Conservation (phyloP, 2,329 filamentous ascomycete species). For the Colletotrichum destructivum region DNA sequence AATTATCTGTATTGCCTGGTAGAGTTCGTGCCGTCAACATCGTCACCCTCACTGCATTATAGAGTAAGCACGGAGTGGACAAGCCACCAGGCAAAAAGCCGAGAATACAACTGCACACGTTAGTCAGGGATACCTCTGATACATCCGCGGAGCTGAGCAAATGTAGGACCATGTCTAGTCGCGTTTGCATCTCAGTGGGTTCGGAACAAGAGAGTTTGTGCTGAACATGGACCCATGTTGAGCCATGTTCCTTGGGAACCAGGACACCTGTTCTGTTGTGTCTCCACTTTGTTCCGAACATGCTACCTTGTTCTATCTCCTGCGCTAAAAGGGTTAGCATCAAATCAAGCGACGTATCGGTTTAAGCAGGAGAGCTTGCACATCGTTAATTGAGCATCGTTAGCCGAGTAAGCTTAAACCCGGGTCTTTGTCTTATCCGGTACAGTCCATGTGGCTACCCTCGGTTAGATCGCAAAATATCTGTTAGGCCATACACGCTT, state of each 20-base stretch:
- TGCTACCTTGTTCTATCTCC: not conserved
- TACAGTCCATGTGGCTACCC: not conserved
- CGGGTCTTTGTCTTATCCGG: not conserved
- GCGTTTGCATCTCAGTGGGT: not conserved
- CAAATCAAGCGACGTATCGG: not conserved
- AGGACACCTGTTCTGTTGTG: not conserved
- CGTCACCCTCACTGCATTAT: too few relatives aligned
- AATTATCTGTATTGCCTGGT: too few relatives aligned
- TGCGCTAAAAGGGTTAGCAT: not conserved
- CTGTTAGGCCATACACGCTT: not conserved
- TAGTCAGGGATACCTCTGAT: too few relatives aligned
- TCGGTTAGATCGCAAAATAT: not conserved
- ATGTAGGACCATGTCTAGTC: not conserved
- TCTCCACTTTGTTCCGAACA: not conserved
- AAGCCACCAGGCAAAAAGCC: too few relatives aligned
- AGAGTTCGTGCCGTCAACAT: too few relatives aligned
- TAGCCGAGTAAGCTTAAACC: not conserved
- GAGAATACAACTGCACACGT: too few relatives aligned
- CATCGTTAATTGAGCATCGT: not conserved
- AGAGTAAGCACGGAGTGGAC: too few relatives aligned
- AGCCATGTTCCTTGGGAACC: not conserved
- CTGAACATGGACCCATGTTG: not conserved
- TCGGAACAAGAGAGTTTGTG: conserved; percentile 2
- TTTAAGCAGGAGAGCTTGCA: not conserved
- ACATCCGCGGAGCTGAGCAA: not conserved